Base-by-base conservation (phyloP, 2,329 filamentous ascomycete genomes). In the Colletotrichum tamarilloi region DNA sequence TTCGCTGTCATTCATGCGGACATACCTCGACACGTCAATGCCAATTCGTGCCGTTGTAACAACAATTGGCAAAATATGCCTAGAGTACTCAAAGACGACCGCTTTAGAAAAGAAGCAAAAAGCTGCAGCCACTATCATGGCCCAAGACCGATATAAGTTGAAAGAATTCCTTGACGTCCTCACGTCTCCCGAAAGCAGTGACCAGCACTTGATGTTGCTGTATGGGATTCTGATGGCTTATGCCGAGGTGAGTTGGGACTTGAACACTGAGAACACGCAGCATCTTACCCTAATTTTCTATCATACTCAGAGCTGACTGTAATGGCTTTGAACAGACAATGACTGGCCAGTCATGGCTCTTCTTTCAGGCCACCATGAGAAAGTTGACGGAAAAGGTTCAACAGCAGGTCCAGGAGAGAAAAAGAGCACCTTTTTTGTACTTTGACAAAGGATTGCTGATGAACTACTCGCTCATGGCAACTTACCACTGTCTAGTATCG, bases 191-290 rank as follows among this genome's bases (percentile, higher is more conserved):
- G 66, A 60, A 3, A 65, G 28, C 16, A 26, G 64, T 26, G 46
- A 73, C 14, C 66, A 70, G 9, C 70, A 73, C 3, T 14, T 73
- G 4, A 73, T 60, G 1, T 35, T 73, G 2, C 28, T 73, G 7
- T 73, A 63, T n/a, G 70, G 70, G 2, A 55, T 70, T 7, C 12
- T 73, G 12, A n/a, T 70, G 8, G 46, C 67, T 1, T 65, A 73
- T 52, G 32, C 55, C 2, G 70, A 73, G 67, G 70, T 60, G 28
- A 5, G 24, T n/a, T n/a, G 14, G 3, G 12, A 16, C 6, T 49
- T 14, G 5, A 42, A 5, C n/a, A 3, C n/a, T 19, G 5, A 16
- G 22, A 5, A 38, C 6, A 11, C 12, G 9, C 11, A 22, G 2
- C 22, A 8, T 22, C 22, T 14, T 46, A 26, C 5, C 42, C 14